phyloP scores from a whole-genome alignment of 495 filamentous ascomycete species.

The Aspergillus bertholletiae region DNA sequence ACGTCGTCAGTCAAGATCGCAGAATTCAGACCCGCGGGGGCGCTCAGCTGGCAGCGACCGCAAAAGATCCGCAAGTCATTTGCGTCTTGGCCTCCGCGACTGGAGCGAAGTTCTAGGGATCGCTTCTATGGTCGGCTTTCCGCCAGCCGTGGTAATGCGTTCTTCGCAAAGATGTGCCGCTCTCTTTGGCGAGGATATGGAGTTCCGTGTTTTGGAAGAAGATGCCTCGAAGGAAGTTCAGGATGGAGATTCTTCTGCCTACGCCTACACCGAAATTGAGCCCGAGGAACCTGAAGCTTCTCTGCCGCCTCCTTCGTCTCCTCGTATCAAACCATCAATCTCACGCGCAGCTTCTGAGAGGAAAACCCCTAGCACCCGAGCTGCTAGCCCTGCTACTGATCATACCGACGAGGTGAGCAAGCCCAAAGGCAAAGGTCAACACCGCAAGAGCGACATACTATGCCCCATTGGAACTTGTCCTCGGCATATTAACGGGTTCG shows the following conservation, averaged over 20 bases:
- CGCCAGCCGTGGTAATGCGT: slow-evolving; percentile 56
- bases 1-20: slow-evolving; percentile 5
- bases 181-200: slow-evolving; percentile 65
- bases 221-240: slow-evolving; percentile 23
- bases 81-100: slow-evolving; percentile 53
- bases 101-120: slow-evolving; percentile 79
- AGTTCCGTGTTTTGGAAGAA: slow-evolving; percentile 54
- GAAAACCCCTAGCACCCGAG: slow-evolving; percentile 10
- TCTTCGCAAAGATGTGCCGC: slow-evolving; percentile 65
- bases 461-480: slow-evolving; percentile 30
- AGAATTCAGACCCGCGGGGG: slow-evolving; percentile 15
- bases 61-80: slow-evolving; percentile 11
- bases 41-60: slow-evolving; percentile 12
- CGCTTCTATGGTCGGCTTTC: slow-evolving; percentile 66
- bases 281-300: not conserved
- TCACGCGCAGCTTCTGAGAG: slow-evolving; percentile 7
- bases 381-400: slow-evolving; percentile 5
- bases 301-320: slow-evolving; percentile 4
- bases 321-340: not conserved
- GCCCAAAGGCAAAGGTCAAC: slow-evolving; percentile 24
- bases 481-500: slow-evolving; percentile 32
- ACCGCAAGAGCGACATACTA: slow-evolving; percentile 29
- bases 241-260: slow-evolving; percentile 8
- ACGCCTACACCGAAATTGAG: slow-evolving; percentile 30
- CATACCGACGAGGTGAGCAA: not conserved